Base-by-base conservation (phyloP, 202 grass and related monocot genomes). In the Setaria viridis region DNA sequence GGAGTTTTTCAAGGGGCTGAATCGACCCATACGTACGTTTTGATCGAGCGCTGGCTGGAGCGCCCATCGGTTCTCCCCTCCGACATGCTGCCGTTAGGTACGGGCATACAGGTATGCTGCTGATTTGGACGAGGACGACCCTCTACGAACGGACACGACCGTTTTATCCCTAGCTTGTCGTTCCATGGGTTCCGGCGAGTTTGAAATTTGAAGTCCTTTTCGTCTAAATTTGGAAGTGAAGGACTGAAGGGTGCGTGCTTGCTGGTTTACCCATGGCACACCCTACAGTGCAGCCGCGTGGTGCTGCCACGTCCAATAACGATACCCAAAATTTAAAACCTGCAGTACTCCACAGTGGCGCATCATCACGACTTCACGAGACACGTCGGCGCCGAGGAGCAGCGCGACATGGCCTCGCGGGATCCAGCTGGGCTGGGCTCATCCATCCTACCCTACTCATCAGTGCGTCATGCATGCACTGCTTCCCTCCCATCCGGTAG, bases 21-120 rank as follows among this genome's bases (percentile, higher is more conserved):
- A 53, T 14, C 4, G 5, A 21, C 5, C 4, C 2, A 15, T 25
- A 25, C 42, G 39, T 25, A 25, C 25, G 9, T n/a, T 37, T n/a
- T 21, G 41, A 29, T 62, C 43, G 30, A 19, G 42, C 7, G 53
- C 10, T 34, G 39, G 16, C 10, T 34, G 10, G 33, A 67, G 15
- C 35, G 14, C 2, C 15, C 7, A 17, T 15, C 8, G 55, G 55
- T 35, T 9, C 54, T 65, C 74, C 12, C 48, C 11, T 73, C 74
- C 14, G 67, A 80, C 74, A 80, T 5, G 81, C 41, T 84, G 67
- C n/a, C 13, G 80, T 88, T 74, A 3, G 67, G 75, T 79, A 39
- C 66, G 35, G 34, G 46, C 5, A 17, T 56, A 54, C 72, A 55
- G 32, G 63, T 3, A 39, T 39, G 74, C 50, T 67, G 81, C 57